A percentile compares a stretch with the other conserved stretches of the same genome.
Conservation (phyloP, 352 stramenopile species). For the Albugo candida region DNA sequence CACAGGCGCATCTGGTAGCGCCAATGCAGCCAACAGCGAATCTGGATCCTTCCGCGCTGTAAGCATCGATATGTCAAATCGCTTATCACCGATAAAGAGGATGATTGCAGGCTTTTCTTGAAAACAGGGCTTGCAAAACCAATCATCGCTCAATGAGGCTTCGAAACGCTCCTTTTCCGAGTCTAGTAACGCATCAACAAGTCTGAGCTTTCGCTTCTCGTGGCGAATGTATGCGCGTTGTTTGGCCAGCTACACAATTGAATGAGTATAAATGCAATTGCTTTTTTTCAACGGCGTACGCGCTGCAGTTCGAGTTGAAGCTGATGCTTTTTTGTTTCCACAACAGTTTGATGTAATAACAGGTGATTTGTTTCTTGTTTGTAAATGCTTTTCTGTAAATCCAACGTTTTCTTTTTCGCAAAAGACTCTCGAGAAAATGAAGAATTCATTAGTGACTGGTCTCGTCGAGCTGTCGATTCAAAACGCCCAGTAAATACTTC, state of each 20-base stretch:
- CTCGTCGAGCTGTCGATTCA: too few species aligned
- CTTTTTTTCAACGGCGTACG: conserved; percentile 8
- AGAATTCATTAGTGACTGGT: too few species aligned
- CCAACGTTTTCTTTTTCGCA: too few species aligned
- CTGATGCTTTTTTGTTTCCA: conserved; percentile 41
- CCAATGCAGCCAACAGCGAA: conserved; percentile 46
- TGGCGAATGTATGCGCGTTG: conserved; percentile 61
- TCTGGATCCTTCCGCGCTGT: conserved; percentile 28
- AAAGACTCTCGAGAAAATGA: too few species aligned
- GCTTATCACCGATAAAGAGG: conserved; percentile 42
- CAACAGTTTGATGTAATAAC: conserved; percentile 48
- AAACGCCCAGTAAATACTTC: too few species aligned
- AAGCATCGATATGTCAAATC: conserved; percentile 41
- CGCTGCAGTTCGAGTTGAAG: conserved; percentile 38
- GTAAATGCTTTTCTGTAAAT: too few species aligned
- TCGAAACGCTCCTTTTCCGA: conserved; percentile 57
- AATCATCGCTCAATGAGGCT: conserved; percentile 44
- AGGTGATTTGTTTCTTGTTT: conserved; percentile 35
- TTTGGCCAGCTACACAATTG: conserved; percentile 28
- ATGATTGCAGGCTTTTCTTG: conserved; percentile 18
- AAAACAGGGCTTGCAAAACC: conserved; percentile 48
- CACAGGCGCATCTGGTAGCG: conserved; percentile 42
- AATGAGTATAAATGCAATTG: neutral
- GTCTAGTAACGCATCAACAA: conserved; percentile 49
- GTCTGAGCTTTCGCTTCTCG: conserved; percentile 52